A percentile compares a stretch with the other conserved stretches of the same genome.
Conservation (phyloP, 2,329 filamentous ascomycete species). For the Orbilia javanica region DNA sequence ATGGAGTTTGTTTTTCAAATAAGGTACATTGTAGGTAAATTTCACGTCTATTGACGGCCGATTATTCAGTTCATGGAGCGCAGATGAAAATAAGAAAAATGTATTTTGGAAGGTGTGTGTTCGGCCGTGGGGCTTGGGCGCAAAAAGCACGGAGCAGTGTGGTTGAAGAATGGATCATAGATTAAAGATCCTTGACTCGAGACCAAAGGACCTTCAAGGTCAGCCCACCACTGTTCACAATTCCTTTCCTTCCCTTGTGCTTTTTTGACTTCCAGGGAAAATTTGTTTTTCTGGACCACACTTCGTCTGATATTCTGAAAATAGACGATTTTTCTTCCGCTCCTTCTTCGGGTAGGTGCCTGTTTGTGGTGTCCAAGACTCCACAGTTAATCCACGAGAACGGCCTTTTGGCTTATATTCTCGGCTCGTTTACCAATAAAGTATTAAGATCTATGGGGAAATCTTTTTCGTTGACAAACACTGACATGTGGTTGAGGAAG, state of each 20-base stretch:
- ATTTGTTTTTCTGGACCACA: conserved; percentile 50
- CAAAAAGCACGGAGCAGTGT: conserved; percentile 41
- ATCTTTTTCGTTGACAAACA: conserved; percentile 21
- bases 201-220: conserved; percentile 40
- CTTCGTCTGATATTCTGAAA: conserved; percentile 59
- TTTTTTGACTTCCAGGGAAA: conserved; percentile 21
- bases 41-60: conserved; percentile 51
- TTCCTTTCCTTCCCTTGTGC: conserved; percentile 25
- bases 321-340: conserved; percentile 58
- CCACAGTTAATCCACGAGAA: conserved; percentile 37
- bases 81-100: conserved; percentile 45
- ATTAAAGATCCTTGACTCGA: conserved; percentile 52
- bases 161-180: conserved; percentile 55
- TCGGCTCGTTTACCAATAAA: conserved; percentile 51
- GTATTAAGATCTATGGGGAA: conserved; percentile 7
- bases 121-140: conserved; percentile 56
- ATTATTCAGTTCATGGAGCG: conserved; percentile 32
- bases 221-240: conserved; percentile 51
- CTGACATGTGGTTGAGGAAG: conserved; percentile 23
- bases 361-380: conserved; percentile 33
- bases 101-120: conserved; percentile 34
- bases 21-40: conserved; percentile 47
- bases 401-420: conserved; percentile 23
- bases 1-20: conserved; percentile 55
- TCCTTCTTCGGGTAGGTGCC: conserved; percentile 58